phyloP scores from a whole-genome alignment of 805 yeast genomes.

The Saccharomycopsis sp. region DNA sequence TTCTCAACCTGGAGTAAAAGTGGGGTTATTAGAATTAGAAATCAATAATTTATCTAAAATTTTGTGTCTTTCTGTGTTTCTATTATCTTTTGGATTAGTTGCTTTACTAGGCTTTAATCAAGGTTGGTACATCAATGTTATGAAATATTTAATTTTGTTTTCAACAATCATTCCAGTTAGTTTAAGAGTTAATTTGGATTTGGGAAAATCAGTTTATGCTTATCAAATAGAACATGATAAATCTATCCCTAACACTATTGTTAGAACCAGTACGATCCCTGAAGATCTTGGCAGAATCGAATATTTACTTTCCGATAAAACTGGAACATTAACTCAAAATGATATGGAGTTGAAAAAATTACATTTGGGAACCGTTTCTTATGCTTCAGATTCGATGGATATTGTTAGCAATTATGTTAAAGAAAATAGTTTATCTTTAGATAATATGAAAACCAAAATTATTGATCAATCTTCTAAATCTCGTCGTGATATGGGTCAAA shows the following conservation, averaged over 20 bases:
- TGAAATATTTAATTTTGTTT: slow-evolving; percentile 84
- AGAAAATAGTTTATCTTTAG: slow-evolving; percentile 18
- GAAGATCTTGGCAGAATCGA: slow-evolving; percentile 96
- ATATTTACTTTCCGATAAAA: slow-evolving; percentile 84
- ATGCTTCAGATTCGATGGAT: slow-evolving; percentile 87
- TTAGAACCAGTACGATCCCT: slow-evolving; percentile 94
- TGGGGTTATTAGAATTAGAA: slow-evolving; percentile 83
- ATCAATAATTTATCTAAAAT: slow-evolving; percentile 83
- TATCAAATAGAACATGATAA: slow-evolving; percentile 85
- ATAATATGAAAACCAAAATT: slow-evolving; percentile 20
- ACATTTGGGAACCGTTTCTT: slow-evolving; percentile 87
- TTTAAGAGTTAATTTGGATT: slow-evolving; percentile 83
- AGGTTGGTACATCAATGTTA: slow-evolving; percentile 78
- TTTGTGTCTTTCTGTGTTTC: slow-evolving; percentile 75
- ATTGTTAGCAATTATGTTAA: slow-evolving; percentile 64
- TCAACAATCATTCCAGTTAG: slow-evolving; percentile 96
- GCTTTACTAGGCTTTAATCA: slow-evolving; percentile 59
- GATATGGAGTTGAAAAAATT: slow-evolving; percentile 95
- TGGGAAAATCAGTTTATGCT: slow-evolving; percentile 94
- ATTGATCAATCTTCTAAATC: slow-evolving; percentile 25
- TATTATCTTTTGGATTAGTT: slow-evolving; percentile 68
- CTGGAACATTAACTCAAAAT: slow-evolving; percentile 95
- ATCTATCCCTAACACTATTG: slow-evolving; percentile 77
- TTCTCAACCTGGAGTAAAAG: slow-evolving; percentile 74
- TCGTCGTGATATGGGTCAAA: slow-evolving; percentile 60